Conservation (phyloP, 768 basidiomycete genomes). For the Roridomyces roridus region DNA sequence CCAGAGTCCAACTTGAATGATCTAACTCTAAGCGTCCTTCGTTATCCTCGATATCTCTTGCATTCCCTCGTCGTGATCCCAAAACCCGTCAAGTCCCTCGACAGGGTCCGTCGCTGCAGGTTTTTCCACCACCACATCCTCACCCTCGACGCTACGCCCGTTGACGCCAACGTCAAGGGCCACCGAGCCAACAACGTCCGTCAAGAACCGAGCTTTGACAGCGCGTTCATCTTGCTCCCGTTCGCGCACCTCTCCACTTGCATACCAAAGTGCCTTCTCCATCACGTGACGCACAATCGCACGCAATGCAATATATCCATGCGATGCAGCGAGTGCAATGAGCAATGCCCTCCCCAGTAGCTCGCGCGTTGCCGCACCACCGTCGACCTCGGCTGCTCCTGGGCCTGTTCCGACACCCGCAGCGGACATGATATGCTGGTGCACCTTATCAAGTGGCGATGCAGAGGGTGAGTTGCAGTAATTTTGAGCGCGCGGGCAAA, state of each 20-base stretch:
- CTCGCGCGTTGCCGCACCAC: constrained; percentile 48
- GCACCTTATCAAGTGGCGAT: constrained; percentile 32
- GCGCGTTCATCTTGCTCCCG: constrained; percentile 60
- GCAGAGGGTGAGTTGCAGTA: constrained; percentile 24
- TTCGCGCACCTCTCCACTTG: constrained; percentile 68
- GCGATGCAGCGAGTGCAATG: constrained; percentile 83
- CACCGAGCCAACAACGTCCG: constrained; percentile 30
- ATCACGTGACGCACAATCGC: constrained; percentile 69
- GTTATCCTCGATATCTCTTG: constrained; percentile 72
- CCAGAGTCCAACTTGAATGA: too few species aligned
- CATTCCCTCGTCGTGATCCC: constrained; percentile 75
- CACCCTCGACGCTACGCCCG: constrained; percentile 27
- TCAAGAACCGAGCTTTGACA: constrained; percentile 47
- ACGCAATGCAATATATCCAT: constrained; percentile 79
- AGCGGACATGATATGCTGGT: constrained; percentile 33
- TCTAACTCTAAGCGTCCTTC: constrained; percentile 58
- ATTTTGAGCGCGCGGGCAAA: constrained; percentile 47
- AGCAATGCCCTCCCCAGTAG: constrained; percentile 69
- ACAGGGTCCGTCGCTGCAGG: constrained; percentile 18
- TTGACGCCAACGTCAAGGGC: constrained; percentile 24
- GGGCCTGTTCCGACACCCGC: constrained; percentile 13
- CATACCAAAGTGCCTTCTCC: constrained; percentile 79
- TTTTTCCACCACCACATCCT: constrained; percentile 23
- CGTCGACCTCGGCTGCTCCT: constrained; percentile 14
- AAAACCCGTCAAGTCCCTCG: constrained; percentile 53